Percentiles rank a stretch among this genome's conserved stretches.
Evolutionary conservation across 2,329 filamentous ascomycete species (phyloP).

Genomic region (Fusarium protoensiforme): DNA sequence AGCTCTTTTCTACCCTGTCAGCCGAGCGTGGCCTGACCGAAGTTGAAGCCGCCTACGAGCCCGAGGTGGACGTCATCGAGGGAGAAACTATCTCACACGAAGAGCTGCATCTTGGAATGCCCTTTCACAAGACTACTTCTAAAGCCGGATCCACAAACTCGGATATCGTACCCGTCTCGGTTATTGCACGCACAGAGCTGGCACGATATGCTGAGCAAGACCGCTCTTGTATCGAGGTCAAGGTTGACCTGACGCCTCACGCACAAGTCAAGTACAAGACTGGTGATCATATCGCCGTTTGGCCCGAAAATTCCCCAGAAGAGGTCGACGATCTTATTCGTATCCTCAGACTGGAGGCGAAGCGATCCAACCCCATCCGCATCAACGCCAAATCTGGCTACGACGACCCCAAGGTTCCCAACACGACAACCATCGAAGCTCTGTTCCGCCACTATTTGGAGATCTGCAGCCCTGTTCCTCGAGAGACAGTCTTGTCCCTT

Average conservation of each 20-base stretch:
- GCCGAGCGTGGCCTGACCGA: background rate
- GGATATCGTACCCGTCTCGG: constrained; percentile 9
- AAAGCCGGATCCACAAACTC: background rate
- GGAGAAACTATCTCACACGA: background rate
- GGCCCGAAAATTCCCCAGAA: background rate
- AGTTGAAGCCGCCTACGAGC: background rate
- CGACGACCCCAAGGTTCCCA: constrained; percentile 5
- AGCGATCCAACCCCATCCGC: background rate
- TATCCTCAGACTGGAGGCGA: background rate
- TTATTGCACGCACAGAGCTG: background rate
- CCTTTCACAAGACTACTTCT: background rate
- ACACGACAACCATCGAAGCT: background rate
- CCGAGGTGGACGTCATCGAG: background rate
- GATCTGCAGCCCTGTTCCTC: background rate
- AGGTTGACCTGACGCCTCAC: background rate
- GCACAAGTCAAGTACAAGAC: background rate
- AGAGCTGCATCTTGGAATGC: background rate
- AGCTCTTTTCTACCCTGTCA: background rate
- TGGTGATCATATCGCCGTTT: background rate
- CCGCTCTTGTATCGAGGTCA: constrained; percentile 12
- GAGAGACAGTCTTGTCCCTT: background rate
- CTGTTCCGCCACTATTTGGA: background rate
- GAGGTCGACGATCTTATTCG: background rate
- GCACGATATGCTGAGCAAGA: background rate
- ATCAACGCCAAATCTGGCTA: background rate